Conservation (phyloP, 1,284 basidiomycete species). For the Trametes pubescens region DNA sequence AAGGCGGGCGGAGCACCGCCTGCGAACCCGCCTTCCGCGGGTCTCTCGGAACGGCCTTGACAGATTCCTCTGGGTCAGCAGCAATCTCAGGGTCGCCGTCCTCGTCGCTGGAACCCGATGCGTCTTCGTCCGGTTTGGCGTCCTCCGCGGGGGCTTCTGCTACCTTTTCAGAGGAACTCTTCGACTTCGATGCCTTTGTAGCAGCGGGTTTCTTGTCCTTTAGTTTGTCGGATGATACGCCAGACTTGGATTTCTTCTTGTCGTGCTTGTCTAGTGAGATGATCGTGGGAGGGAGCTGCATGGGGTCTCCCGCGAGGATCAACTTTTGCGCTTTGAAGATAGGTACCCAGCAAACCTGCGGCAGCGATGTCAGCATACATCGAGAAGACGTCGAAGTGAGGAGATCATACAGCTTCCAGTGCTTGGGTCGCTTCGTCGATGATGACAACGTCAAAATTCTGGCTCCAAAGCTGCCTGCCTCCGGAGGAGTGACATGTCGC, state of each 20-base stretch:
- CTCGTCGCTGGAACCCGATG: conserved; percentile 18
- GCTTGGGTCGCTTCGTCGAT: conserved; percentile 98
- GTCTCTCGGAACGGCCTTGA: conserved; percentile 20
- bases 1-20: conserved; percentile 64
- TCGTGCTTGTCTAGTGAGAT: conserved; percentile 61
- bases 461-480: conserved; percentile 76
- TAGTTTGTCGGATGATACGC: neutral
- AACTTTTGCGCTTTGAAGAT: conserved; percentile 90
- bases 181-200: neutral
- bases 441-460: conserved; percentile 89
- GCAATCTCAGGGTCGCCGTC: conserved; percentile 25
- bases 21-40: conserved; percentile 34
- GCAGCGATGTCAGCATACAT: neutral
- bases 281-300: conserved; percentile 94
- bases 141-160: neutral
- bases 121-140: conserved; percentile 5
- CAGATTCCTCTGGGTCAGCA: conserved; percentile 23
- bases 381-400: neutral
- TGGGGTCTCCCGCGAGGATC: conserved; percentile 90
- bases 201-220: neutral
- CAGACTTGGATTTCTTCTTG: conserved; percentile 41
- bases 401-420: conserved; percentile 79
- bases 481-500: conserved; percentile 95
- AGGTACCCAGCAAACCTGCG: conserved; percentile 93
- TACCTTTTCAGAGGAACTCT: neutral